Evolutionary conservation across 1,139 yeast species (phyloP).

Genomic region (Debaryomyces coudertii): DNA sequence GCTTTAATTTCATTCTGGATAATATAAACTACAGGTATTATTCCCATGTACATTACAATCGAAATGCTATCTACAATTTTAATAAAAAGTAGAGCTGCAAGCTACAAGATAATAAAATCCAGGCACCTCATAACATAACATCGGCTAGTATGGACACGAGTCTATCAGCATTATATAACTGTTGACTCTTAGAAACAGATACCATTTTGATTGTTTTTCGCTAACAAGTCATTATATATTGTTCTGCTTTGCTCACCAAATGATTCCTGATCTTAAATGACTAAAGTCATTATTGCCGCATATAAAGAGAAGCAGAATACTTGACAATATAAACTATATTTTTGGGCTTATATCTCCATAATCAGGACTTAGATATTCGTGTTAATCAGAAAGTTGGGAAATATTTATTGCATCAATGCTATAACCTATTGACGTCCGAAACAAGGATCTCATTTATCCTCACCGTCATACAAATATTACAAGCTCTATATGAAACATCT

Average conservation of each 20-base stretch:
- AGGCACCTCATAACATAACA: no score
- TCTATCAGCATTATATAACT: no score
- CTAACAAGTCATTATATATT: background rate
- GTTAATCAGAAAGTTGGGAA: constrained; percentile 1
- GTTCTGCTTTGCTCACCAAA: background rate
- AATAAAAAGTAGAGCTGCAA: no score
- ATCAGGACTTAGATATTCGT: background rate
- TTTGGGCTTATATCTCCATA: background rate
- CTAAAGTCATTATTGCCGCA: background rate
- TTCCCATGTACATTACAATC: no score
- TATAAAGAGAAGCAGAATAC: background rate
- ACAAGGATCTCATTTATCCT: background rate
- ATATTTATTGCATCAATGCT: background rate
- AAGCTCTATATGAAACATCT: background rate
- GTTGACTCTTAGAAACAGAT: background rate
- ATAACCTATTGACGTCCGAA: background rate
- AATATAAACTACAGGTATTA: no score
- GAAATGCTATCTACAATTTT: no score
- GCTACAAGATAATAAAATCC: no score
- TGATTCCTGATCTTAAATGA: background rate
- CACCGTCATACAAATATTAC: background rate
- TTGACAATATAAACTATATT: background rate
- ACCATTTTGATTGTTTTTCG: background rate
- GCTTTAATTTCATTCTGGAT: no score
- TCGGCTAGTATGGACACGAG: no score